Percentiles rank a stretch among this genome's conserved stretches.
Evolutionary conservation across 2,329 filamentous ascomycete genomes (phyloP).

Genomic region (Aspergillus intermedius): DNA sequence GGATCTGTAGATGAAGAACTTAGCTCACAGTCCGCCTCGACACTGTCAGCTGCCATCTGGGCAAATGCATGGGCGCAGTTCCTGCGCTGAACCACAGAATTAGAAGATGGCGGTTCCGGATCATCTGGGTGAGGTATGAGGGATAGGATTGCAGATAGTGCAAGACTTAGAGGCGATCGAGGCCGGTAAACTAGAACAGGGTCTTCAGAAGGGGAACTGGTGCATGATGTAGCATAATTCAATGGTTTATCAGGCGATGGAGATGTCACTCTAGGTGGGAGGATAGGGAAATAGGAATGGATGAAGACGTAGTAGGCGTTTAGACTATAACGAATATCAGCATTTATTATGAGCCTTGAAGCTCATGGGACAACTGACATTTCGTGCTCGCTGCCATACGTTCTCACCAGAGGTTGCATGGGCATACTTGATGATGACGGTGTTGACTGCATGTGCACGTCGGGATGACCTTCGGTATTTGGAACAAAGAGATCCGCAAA

Average conservation of each 20-base stretch:
- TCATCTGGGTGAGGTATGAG: slow-evolving; percentile 39
- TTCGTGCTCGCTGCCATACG: slow-evolving; percentile 35
- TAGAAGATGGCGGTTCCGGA: slow-evolving; percentile 26
- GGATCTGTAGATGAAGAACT: slow-evolving; percentile 35
- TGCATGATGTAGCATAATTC: slow-evolving; percentile 23
- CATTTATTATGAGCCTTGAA: neutral
- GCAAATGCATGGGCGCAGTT: slow-evolving; percentile 36
- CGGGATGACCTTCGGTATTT: slow-evolving; percentile 16
- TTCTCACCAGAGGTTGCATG: slow-evolving; percentile 28
- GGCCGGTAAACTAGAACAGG: slow-evolving; percentile 30
- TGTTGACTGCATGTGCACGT: slow-evolving; percentile 22
- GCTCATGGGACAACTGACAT: slow-evolving; percentile 26
- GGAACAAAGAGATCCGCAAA: slow-evolving; percentile 31
- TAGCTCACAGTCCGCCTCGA: slow-evolving; percentile 40
- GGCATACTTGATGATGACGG: slow-evolving; percentile 21
- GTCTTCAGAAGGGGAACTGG: slow-evolving; percentile 25
- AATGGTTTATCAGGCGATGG: slow-evolving; percentile 28
- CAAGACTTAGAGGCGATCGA: slow-evolving; percentile 38
- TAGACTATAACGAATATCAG: slow-evolving; percentile 25
- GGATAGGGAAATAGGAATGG: slow-evolving; percentile 40
- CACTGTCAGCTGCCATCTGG: slow-evolving; percentile 31
- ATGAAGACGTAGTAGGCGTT: slow-evolving; percentile 43
- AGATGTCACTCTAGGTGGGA: slow-evolving; percentile 31
- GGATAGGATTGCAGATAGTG: slow-evolving; percentile 38
- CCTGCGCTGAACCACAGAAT: slow-evolving; percentile 32